Conservation (phyloP, 2,329 filamentous ascomycete genomes). For the Sarocladiaceae sp. region DNA sequence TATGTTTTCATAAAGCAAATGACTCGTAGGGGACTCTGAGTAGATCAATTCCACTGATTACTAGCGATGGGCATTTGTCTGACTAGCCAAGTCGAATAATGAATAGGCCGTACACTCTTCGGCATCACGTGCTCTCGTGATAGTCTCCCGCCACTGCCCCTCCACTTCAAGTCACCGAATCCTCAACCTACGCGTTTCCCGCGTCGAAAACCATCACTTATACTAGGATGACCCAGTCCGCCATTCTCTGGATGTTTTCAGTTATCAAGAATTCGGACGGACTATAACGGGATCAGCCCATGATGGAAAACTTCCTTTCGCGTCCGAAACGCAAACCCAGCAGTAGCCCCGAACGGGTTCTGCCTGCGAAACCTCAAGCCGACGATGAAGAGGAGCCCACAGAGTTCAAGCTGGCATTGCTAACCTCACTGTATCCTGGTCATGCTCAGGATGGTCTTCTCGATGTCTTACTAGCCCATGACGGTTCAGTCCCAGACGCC, state of each 20-base stretch:
- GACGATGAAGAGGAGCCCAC: constrained; percentile 66
- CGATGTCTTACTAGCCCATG: constrained; percentile 69
- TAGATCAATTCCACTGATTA: background rate
- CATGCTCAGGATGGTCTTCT: constrained; percentile 62
- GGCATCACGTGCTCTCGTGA: constrained; percentile 8
- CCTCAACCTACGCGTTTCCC: background rate
- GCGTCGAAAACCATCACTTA: too few relatives aligned
- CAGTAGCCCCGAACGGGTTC: constrained; percentile 13
- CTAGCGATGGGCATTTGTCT: too few relatives aligned
- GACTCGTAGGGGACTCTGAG: background rate
- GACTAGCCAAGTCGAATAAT: too few relatives aligned
- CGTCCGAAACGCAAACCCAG: constrained; percentile 44
- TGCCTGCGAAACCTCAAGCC: constrained; percentile 8
- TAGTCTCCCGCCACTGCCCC: background rate
- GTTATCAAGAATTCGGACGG: background rate
- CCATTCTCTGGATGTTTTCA: too few relatives aligned
- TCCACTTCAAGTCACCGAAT: background rate
- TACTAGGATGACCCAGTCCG: too few relatives aligned
- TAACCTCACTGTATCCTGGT: constrained; percentile 68
- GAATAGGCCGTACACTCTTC: constrained; percentile 3
- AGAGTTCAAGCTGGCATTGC: constrained; percentile 78
- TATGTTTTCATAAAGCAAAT: background rate
- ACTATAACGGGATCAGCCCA: constrained; percentile 8
- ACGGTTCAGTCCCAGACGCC: constrained; percentile 68
- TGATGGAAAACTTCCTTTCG: constrained; percentile 54